These are phyloP conservation scores for Talaromyces verruculosus DNA, from an alignment of 2,329 filamentous ascomycete species.

Conservation along the genomic window DNA sequence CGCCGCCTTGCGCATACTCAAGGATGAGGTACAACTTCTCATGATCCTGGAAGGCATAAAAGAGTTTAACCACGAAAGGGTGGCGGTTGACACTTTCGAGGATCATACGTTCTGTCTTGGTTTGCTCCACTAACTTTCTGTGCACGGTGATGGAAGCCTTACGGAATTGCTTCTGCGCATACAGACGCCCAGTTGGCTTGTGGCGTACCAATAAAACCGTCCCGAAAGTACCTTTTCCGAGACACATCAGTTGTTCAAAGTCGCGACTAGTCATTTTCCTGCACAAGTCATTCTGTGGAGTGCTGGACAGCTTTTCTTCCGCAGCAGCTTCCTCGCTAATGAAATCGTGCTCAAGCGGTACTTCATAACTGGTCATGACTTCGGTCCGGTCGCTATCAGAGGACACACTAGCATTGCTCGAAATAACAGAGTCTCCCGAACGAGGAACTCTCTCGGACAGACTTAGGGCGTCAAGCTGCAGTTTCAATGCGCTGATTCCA, in stretches of 20 bases:
- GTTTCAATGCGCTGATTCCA: conserved; percentile 79
- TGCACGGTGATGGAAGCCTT: conserved; percentile 94
- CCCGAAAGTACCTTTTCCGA: conserved; percentile 94
- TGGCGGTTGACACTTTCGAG: conserved; percentile 94
- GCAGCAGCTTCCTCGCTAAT: conserved; percentile 59
- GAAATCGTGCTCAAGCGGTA: conserved; percentile 81
- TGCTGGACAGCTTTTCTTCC: conserved; percentile 39
- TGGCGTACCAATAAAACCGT: conserved; percentile 94
- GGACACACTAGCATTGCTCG: conserved; percentile 60
- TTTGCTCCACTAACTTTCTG: conserved; percentile 94
- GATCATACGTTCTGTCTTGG: conserved; percentile 92
- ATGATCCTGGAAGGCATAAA: conserved; percentile 96
- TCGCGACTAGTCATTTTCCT: conserved; percentile 91
- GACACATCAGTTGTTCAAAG: conserved; percentile 85
- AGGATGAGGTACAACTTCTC: conserved; percentile 97
- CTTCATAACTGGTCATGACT: conserved; percentile 76
- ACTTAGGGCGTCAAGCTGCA: conserved; percentile 76
- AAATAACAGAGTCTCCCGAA: conserved; percentile 45
- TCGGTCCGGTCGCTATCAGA: conserved; percentile 68
- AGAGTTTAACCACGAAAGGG: conserved; percentile 96
- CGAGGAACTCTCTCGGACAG: conserved; percentile 62
- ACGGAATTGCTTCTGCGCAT: conserved; percentile 97
- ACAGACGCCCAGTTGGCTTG: conserved; percentile 79
- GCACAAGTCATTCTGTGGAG: conserved; percentile 53
- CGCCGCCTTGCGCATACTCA: conserved; percentile 95